phyloP scores from a whole-genome alignment of 2,329 filamentous ascomycete species.

The Phialophora macrospora region DNA sequence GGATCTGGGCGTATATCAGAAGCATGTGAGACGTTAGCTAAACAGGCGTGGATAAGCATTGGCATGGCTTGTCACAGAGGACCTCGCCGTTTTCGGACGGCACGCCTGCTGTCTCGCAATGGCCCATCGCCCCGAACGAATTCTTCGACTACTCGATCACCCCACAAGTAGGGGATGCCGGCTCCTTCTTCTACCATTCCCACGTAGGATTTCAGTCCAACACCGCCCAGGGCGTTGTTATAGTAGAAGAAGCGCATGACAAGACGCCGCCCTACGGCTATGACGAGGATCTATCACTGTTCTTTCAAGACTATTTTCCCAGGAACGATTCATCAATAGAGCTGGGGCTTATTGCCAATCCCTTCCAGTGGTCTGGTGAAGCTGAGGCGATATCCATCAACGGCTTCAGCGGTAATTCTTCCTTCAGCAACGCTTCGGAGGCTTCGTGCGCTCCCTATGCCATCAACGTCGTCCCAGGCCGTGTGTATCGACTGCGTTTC shows the following conservation, averaged over 20 bases:
- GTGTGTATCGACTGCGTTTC: constrained; percentile 66
- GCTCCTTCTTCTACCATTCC: constrained; percentile 72
- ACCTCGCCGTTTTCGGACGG: constrained; percentile 69
- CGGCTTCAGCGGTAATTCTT: constrained; percentile 56
- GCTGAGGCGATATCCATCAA: constrained; percentile 63
- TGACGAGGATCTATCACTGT: constrained; percentile 63
- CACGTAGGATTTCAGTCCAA: constrained; percentile 68
- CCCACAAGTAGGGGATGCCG: constrained; percentile 58
- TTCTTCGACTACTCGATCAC: constrained; percentile 72
- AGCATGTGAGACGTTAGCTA: neutral
- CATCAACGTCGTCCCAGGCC: constrained; percentile 64
- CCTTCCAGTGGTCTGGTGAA: constrained; percentile 65
- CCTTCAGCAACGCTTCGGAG: constrained; percentile 45
- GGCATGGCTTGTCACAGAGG: constrained; percentile 68
- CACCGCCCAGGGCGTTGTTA: constrained; percentile 62
- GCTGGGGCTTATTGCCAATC: constrained; percentile 54
- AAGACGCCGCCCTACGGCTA: constrained; percentile 60
- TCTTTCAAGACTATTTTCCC: constrained; percentile 63
- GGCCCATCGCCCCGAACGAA: constrained; percentile 65
- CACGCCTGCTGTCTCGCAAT: constrained; percentile 64
- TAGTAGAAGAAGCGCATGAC: constrained; percentile 57
- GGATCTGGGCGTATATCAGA: neutral
- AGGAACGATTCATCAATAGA: constrained; percentile 59
- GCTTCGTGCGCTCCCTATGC: constrained; percentile 53
- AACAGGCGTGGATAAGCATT: constrained; percentile 56